These are phyloP conservation scores for Gossypium mustelinum DNA, from an alignment of 345 rosid species.

Conservation along the genomic window DNA sequence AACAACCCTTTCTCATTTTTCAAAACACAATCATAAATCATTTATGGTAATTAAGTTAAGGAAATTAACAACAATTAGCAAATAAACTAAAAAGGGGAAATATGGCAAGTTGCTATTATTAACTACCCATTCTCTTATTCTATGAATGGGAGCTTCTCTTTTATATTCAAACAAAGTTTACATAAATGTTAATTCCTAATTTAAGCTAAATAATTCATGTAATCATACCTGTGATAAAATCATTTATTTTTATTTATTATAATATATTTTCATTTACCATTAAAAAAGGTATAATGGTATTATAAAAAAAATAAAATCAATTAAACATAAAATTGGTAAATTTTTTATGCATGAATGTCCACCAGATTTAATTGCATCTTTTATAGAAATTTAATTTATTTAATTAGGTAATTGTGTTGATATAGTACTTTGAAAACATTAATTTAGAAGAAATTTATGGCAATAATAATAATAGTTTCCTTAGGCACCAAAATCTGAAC, in stretches of 20 bases:
- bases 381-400: neutral
- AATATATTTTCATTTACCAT: neutral
- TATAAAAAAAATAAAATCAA: no score
- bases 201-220: no score
- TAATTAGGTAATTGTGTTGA: neutral
- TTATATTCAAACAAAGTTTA: slow-evolving; percentile 1
- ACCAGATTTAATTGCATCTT: neutral
- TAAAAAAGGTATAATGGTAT: neutral
- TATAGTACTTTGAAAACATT: neutral
- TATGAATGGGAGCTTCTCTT: neutral
- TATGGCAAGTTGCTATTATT: neutral
- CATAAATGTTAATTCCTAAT: neutral
- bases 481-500: neutral
- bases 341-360: neutral
- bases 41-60: neutral
- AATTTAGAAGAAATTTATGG: slow-evolving; percentile 3
- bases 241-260: neutral
- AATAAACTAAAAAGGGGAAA: neutral
- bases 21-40: neutral
- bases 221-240: neutral
- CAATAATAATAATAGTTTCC: neutral
- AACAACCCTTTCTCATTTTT: no score
- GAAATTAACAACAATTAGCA: neutral
- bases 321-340: neutral
- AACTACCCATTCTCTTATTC: neutral